A percentile compares a stretch with the other conserved stretches of the same genome.
Evolutionary conservation across 1,139 yeast species (phyloP).

Genomic region (Maudiozyma humilis): DNA sequence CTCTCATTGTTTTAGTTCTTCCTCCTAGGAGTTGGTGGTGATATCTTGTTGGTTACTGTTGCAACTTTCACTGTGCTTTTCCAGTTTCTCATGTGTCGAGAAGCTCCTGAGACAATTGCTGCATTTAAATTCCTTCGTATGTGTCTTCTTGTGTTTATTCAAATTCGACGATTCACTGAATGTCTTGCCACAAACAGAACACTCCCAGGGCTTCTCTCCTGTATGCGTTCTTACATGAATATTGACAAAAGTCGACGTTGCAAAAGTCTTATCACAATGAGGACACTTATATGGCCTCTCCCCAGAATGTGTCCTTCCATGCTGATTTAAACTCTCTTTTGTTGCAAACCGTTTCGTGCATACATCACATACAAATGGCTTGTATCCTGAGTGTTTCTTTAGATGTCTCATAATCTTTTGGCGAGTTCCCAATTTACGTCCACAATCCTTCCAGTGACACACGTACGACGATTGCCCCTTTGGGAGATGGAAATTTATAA

Average conservation of each 20-base stretch:
- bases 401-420: constrained; percentile 83
- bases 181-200: constrained; percentile 76
- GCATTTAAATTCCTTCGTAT: constrained; percentile 46
- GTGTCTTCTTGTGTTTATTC: constrained; percentile 77
- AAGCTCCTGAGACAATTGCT: constrained; percentile 45
- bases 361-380: constrained; percentile 59
- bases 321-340: constrained; percentile 49
- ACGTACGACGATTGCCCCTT: constrained; percentile 61
- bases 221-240: constrained; percentile 79
- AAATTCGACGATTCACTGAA: constrained; percentile 86
- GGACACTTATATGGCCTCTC: constrained; percentile 71
- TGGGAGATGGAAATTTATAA: constrained; percentile 59
- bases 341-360: constrained; percentile 64
- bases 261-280: constrained; percentile 59
- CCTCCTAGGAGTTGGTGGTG: no score
- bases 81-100: constrained; percentile 24
- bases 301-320: constrained; percentile 80
- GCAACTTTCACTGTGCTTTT: constrained; percentile 10
- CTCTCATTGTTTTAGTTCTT: no score
- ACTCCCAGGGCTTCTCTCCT: constrained; percentile 81
- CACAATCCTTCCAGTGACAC: constrained; percentile 77
- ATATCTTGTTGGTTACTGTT: no score
- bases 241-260: constrained; percentile 46
- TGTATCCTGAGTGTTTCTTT: constrained; percentile 78
- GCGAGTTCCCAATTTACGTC: constrained; percentile 66